Conservation (phyloP, 2,329 filamentous ascomycete genomes). For the Davidsoniella australis region DNA sequence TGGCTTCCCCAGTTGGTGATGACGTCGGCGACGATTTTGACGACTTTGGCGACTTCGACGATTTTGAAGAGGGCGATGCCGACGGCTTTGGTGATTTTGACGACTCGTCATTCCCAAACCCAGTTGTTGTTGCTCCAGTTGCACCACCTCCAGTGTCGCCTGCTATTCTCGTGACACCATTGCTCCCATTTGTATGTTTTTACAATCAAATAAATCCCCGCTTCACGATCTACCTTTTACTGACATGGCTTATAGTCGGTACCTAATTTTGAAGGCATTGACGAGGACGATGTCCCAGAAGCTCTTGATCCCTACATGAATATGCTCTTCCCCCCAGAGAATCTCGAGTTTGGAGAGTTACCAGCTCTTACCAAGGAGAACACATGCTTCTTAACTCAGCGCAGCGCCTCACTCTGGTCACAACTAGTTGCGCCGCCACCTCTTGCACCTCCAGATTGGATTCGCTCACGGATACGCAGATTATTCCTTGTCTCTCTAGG, state of each 20-base stretch:
- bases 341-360: conserved; percentile 32
- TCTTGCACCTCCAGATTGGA: conserved; percentile 92
- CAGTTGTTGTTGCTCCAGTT: conserved; percentile 22
- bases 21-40: conserved; percentile 27
- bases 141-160: conserved; percentile 14
- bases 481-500: conserved; percentile 91
- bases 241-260: conserved; percentile 32
- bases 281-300: conserved; percentile 40
- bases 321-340: conserved; percentile 43
- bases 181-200: conserved; percentile 29
- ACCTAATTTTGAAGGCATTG: conserved; percentile 48
- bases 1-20: conserved; percentile 14
- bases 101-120: conserved; percentile 45
- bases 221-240: background rate
- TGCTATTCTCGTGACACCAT: conserved; percentile 20
- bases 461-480: conserved; percentile 82
- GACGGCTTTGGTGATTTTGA: conserved; percentile 55
- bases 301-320: conserved; percentile 50
- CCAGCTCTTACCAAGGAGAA: conserved; percentile 36
- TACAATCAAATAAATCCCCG: background rate
- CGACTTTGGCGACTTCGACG: conserved; percentile 47
- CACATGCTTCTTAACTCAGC: conserved; percentile 64
- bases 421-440: conserved; percentile 90
- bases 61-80: conserved; percentile 40
- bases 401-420: conserved; percentile 84